These are phyloP conservation scores for Hibiscus mutabilis DNA, from an alignment of 345 rosid genomes.

Conservation along the genomic window DNA sequence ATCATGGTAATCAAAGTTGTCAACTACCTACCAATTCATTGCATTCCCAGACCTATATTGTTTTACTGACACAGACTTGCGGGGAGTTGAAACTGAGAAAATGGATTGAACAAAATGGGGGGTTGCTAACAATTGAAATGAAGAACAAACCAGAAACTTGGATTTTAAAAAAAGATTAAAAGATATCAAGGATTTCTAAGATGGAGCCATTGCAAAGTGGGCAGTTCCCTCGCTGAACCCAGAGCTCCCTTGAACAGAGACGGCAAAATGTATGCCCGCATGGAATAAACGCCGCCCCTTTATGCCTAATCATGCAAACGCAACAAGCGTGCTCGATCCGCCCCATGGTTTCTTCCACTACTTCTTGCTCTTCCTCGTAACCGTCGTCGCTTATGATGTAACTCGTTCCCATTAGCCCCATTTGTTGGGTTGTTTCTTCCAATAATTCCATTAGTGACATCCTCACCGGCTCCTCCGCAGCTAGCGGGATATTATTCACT, in stretches of 20 bases:
- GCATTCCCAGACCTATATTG: background rate
- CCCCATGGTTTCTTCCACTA: slow-evolving; percentile 13
- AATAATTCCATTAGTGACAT: slow-evolving; percentile 87
- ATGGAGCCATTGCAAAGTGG: slow-evolving; percentile 82
- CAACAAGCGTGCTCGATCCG: slow-evolving; percentile 61
- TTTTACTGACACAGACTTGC: too few relatives aligned
- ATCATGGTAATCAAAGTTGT: background rate
- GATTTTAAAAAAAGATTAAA: slow-evolving; percentile 22
- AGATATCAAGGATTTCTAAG: slow-evolving; percentile 78
- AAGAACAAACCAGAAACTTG: background rate
- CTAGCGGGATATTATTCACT: background rate
- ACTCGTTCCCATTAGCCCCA: slow-evolving; percentile 54
- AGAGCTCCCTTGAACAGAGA: slow-evolving; percentile 87
- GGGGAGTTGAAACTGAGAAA: too few relatives aligned
- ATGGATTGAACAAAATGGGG: background rate
- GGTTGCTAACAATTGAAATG: background rate
- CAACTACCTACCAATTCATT: background rate
- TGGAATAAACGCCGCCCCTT: slow-evolving; percentile 79
- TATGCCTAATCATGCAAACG: slow-evolving; percentile 77
- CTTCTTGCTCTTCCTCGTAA: slow-evolving; percentile 28
- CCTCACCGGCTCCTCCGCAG: slow-evolving; percentile 34
- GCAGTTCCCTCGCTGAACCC: slow-evolving; percentile 82
- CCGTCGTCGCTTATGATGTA: slow-evolving; percentile 48
- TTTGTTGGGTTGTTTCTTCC: slow-evolving; percentile 71
- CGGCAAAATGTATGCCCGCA: slow-evolving; percentile 94